phyloP scores from a whole-genome alignment of 495 filamentous ascomycete genomes.

The Staphylotrichum tortipilum region DNA sequence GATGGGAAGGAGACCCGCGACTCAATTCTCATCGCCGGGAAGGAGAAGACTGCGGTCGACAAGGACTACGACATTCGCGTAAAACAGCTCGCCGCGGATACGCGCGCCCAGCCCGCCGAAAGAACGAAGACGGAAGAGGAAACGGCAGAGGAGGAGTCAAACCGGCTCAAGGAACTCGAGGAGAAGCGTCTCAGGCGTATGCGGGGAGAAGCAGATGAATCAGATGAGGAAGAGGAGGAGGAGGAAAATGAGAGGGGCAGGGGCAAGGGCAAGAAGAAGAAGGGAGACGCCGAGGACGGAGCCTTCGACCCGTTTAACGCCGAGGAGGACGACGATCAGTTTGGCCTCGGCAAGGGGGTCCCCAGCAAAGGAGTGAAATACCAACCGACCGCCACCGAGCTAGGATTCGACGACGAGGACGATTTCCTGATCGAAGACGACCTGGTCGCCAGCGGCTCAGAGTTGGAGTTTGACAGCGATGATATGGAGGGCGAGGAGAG shows the following conservation, averaged over 20 bases:
- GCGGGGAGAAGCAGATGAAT: slow-evolving; percentile 51
- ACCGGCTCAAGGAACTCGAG: slow-evolving; percentile 68
- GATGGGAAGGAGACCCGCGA: slow-evolving; percentile 49
- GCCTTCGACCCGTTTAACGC: slow-evolving; percentile 23
- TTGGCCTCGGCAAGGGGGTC: slow-evolving; percentile 48
- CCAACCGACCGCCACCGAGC: slow-evolving; percentile 36
- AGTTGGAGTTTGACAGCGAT: slow-evolving; percentile 49
- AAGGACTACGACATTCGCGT: slow-evolving; percentile 79
- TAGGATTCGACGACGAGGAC: slow-evolving; percentile 78
- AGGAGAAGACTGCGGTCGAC: slow-evolving; percentile 55
- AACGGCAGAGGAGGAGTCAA: slow-evolving; percentile 62
- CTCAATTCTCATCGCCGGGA: slow-evolving; percentile 47
- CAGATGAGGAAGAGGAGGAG: slow-evolving; percentile 43
- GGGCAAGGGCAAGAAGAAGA: slow-evolving; percentile 32
- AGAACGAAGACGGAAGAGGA: slow-evolving; percentile 90
- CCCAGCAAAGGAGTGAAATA: slow-evolving; percentile 46
- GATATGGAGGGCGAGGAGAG: slow-evolving; percentile 48
- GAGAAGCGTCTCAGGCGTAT: slow-evolving; percentile 64
- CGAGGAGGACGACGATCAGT: slow-evolving; percentile 45
- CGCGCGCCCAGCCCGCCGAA: slow-evolving; percentile 72
- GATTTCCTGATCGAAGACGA: slow-evolving; percentile 87
- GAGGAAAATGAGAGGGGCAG: slow-evolving; percentile 28
- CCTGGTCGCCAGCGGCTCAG: slow-evolving; percentile 61
- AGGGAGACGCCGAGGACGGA: slow-evolving; percentile 21
- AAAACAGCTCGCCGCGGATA: slow-evolving; percentile 71